A percentile compares a stretch with the other conserved stretches of the same genome.
Conservation (phyloP, 2,329 filamentous ascomycete species). For the Aspergillus hortae region DNA sequence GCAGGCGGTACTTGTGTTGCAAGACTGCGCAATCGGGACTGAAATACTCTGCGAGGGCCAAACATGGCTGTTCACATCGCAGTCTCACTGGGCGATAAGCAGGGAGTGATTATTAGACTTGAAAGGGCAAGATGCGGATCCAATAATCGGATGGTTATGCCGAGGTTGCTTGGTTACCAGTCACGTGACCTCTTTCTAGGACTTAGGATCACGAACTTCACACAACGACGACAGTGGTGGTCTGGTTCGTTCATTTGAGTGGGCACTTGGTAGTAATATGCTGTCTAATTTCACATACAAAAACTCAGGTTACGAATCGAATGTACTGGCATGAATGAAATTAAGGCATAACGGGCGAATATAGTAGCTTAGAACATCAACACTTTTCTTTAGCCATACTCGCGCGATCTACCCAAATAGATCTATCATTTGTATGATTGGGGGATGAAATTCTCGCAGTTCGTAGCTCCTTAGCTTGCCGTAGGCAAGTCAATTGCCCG, state of each 20-base stretch:
- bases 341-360: background rate
- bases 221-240: background rate
- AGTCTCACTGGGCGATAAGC: conserved; percentile 1
- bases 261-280: too few species aligned
- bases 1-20: background rate
- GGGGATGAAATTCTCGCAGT: background rate
- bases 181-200: background rate
- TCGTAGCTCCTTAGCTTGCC: conserved; percentile 26
- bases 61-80: conserved; percentile 28
- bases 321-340: background rate
- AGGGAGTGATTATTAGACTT: background rate
- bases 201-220: background rate
- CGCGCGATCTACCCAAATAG: conserved; percentile 1
- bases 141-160: background rate
- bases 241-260: too few species aligned
- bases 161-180: background rate
- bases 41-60: conserved; percentile 21
- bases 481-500: conserved; percentile 48
- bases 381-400: conserved; percentile 4
- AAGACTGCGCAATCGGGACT: conserved; percentile 16
- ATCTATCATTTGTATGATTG: background rate
- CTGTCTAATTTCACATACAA: too few species aligned
- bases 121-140: background rate
- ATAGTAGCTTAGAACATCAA: background rate
- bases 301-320: too few species aligned